Percentiles rank a stretch among this genome's conserved stretches.
Evolutionary conservation across 2,329 filamentous ascomycete species (phyloP).

Genomic region (Nemania diffusa): DNA sequence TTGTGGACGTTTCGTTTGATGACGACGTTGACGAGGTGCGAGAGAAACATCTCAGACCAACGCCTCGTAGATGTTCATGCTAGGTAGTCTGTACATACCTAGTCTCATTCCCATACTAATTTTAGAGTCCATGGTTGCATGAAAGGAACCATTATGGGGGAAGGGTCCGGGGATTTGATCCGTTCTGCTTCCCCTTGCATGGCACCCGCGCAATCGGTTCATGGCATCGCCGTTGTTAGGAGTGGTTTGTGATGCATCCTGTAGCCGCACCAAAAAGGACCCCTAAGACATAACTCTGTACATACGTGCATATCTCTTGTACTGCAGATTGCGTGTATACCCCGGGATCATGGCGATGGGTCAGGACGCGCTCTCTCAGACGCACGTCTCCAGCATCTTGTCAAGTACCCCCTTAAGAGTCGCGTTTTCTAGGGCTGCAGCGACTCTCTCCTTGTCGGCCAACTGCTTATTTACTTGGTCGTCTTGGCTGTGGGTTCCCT

Average conservation of each 20-base stretch:
- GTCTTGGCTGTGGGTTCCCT: conserved; percentile 93
- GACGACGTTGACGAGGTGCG: not conserved
- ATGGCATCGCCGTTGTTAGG: not conserved
- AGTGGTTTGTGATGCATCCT: conserved; percentile 9
- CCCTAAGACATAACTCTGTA: not conserved
- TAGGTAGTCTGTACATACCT: too few relatives aligned
- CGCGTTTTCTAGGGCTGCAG: conserved; percentile 92
- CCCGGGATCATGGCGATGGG: conserved; percentile 2
- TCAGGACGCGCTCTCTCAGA: conserved; percentile 53
- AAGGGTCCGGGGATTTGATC: conserved; percentile 9
- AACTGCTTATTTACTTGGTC: conserved; percentile 98
- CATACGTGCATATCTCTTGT: too few relatives aligned
- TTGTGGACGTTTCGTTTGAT: not conserved
- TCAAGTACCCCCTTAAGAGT: conserved; percentile 87
- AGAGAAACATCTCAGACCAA: not conserved
- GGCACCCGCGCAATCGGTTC: not conserved
- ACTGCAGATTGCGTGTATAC: conserved; percentile 9
- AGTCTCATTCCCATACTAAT: not conserved
- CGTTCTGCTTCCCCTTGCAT: conserved; percentile 6
- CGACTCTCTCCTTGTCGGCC: conserved; percentile 94
- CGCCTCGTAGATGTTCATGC: not conserved
- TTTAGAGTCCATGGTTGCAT: conserved; percentile 10
- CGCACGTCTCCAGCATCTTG: conserved; percentile 92
- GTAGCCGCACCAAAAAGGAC: not conserved
- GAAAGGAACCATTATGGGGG: not conserved